Conservation (phyloP, 1,284 basidiomycete species). For the Ceraceosorus guamensis region DNA sequence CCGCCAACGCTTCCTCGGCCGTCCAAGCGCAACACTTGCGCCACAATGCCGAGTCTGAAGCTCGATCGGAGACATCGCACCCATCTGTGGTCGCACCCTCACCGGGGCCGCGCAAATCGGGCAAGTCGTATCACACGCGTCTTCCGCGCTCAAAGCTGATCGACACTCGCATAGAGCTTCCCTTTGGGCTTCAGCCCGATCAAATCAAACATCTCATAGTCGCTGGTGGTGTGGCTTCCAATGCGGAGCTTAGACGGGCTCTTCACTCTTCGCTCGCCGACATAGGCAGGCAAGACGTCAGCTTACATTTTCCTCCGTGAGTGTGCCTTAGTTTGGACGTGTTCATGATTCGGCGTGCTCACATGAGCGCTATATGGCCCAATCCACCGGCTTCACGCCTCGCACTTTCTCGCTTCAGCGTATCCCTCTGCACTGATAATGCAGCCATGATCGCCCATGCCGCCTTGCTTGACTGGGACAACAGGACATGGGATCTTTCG, state of each 20-base stretch:
- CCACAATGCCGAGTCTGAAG: no score
- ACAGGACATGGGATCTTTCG: constrained; percentile 21
- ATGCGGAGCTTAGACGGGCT: constrained; percentile 24
- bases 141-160: no score
- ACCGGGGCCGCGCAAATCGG: no score
- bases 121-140: no score
- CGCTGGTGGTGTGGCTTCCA: constrained; percentile 44
- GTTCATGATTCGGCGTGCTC: neutral
- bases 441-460: constrained; percentile 46
- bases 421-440: constrained; percentile 41
- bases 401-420: neutral
- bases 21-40: no score
- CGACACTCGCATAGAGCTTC: neutral
- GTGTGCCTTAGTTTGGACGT: neutral
- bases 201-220: constrained; percentile 30
- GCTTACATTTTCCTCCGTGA: constrained; percentile 35
- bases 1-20: neutral
- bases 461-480: constrained; percentile 19
- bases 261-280: constrained; percentile 20
- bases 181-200: neutral
- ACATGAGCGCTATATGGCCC: neutral
- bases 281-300: constrained; percentile 16
- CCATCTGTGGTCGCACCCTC: no score
- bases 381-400: no score
- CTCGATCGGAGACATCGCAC: no score